Evolutionary conservation across 306 rosid species (phyloP).

Genomic region (Arachis stenosperma): DNA sequence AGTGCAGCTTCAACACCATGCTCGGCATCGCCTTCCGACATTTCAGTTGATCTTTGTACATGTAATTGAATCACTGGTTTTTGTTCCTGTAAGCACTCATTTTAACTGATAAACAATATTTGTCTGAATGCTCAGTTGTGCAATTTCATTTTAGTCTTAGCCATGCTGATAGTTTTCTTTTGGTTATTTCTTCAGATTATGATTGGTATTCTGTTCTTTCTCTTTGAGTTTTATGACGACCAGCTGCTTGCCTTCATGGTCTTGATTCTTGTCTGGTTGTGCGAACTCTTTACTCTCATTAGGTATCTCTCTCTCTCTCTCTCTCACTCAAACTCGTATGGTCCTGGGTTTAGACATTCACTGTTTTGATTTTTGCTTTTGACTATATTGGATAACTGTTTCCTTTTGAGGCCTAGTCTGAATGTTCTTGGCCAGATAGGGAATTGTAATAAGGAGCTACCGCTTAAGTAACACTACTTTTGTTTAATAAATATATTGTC

Average conservation of each 20-base stretch:
- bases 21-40: conserved; percentile 95
- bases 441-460: conserved; percentile 11
- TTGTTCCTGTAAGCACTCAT: conserved; percentile 82
- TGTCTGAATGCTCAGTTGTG: conserved; percentile 16
- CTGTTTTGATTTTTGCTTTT: background rate
- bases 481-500: background rate
- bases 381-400: conserved; percentile 7
- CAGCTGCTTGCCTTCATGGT: conserved; percentile 96
- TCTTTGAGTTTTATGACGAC: conserved; percentile 95
- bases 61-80: conserved; percentile 96
- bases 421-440: conserved; percentile 10
- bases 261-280: conserved; percentile 95
- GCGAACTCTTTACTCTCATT: conserved; percentile 90
- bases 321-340: conserved; percentile 23
- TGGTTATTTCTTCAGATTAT: conserved; percentile 74
- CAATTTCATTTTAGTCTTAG: conserved; percentile 19
- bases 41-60: conserved; percentile 97
- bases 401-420: background rate
- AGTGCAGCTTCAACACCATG: conserved; percentile 99
- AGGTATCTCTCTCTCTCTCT: conserved; percentile 60
- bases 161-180: conserved; percentile 37
- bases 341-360: conserved; percentile 1
- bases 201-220: conserved; percentile 96
- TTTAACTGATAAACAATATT: conserved; percentile 12
- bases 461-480: conserved; percentile 7